Evolutionary conservation across 176 grass and related monocot genomes (phyloP).

Genomic region (Paspalum vaginatum): DNA sequence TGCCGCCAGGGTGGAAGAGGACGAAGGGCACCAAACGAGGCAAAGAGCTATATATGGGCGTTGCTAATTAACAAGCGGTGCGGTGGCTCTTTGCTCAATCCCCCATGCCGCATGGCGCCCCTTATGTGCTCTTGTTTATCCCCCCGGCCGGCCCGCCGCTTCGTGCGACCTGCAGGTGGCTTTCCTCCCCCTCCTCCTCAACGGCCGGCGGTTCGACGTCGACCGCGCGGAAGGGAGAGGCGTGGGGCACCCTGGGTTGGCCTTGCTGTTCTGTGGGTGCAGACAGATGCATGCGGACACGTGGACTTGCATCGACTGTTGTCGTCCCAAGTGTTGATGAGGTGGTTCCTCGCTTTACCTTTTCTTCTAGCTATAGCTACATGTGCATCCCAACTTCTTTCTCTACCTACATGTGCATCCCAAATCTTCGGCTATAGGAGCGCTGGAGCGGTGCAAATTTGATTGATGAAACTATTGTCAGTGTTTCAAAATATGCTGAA

Average conservation of each 20-base stretch:
- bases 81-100: not conserved
- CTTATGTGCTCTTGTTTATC: not conserved
- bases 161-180: too few species aligned
- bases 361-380: too few species aligned
- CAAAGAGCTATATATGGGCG: conserved; percentile 42
- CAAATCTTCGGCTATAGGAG: too few species aligned
- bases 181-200: not conserved
- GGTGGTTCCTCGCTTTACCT: too few species aligned
- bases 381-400: too few species aligned
- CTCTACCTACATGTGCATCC: too few species aligned
- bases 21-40: conserved; percentile 22
- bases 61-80: conserved; percentile 44
- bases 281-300: not conserved
- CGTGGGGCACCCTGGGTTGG: not conserved
- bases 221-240: conserved; percentile 43
- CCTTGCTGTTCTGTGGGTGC: too few species aligned
- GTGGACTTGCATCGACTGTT: too few species aligned
- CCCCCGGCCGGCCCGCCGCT: not conserved
- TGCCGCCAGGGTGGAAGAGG: not conserved
- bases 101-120: not conserved
- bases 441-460: too few species aligned
- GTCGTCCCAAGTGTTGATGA: too few species aligned
- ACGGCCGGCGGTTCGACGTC: conserved; percentile 34
- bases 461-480: too few species aligned
- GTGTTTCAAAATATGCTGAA: too few species aligned